phyloP scores from a whole-genome alignment of 176 grass and related monocot species.

The Eremochloa ophiuroides region DNA sequence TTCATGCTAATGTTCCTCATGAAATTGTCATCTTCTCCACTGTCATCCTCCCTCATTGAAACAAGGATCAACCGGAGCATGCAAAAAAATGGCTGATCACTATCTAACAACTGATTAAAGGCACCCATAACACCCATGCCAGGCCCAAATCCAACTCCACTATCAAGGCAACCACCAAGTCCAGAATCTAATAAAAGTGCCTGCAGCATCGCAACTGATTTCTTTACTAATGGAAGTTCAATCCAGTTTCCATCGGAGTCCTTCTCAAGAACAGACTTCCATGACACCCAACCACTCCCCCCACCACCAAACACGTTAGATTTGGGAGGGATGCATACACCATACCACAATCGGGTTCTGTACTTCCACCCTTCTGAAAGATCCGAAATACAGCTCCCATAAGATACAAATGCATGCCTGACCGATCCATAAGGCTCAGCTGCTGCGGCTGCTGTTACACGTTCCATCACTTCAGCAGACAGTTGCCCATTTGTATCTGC shows the following conservation, averaged over 20 bases:
- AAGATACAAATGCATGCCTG: slow-evolving; percentile 92
- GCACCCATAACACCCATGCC: slow-evolving; percentile 86
- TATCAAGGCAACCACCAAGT: slow-evolving; percentile 79
- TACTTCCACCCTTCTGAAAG: slow-evolving; percentile 93
- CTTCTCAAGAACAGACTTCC: slow-evolving; percentile 77
- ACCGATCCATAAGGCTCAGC: slow-evolving; percentile 98
- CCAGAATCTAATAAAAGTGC: slow-evolving; percentile 94
- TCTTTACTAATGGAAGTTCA: slow-evolving; percentile 92
- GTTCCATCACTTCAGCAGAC: slow-evolving; percentile 91
- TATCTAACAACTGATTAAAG: slow-evolving; percentile 94
- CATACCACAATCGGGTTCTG: slow-evolving; percentile 92
- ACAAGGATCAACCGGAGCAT: slow-evolving; percentile 93
- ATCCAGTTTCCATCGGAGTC: slow-evolving; percentile 78
- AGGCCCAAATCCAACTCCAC: slow-evolving; percentile 86
- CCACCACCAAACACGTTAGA: slow-evolving; percentile 76
- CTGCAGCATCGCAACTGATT: slow-evolving; percentile 88
- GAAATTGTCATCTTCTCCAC: slow-evolving; percentile 69
- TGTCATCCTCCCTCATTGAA: slow-evolving; percentile 98
- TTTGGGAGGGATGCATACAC: slow-evolving; percentile 79
- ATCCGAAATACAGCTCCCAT: slow-evolving; percentile 82
- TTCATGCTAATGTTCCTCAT: slow-evolving; percentile 56
- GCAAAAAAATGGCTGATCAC: slow-evolving; percentile 98
- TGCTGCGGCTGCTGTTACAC: slow-evolving; percentile 89
- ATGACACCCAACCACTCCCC: slow-evolving; percentile 70
- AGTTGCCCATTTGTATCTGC: slow-evolving; percentile 98